Conservation (phyloP, 2,329 filamentous ascomycete species). For the Fusarium domesticum region DNA sequence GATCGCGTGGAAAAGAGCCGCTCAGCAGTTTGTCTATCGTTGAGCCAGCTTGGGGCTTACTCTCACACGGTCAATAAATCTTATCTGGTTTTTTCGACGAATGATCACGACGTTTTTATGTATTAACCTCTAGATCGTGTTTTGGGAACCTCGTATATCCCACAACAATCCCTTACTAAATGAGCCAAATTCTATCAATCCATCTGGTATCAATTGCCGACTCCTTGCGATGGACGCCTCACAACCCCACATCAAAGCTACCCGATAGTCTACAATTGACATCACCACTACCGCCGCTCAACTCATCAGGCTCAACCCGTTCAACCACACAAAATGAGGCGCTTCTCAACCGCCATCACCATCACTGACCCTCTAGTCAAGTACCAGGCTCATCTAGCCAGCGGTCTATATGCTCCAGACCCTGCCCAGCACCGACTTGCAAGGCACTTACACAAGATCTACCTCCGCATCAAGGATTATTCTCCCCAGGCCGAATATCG, state of each 20-base stretch:
- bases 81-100: no score
- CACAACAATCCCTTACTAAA: no score
- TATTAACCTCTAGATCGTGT: no score
- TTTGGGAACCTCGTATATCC: no score
- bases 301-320: conserved; percentile 5
- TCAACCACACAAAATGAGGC: conserved; percentile 27
- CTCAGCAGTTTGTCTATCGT: no score
- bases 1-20: conserved; percentile 24
- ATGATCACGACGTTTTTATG: no score
- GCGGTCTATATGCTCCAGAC: conserved; percentile 65
- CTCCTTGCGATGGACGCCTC: no score
- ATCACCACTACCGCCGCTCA: conserved; percentile 4
- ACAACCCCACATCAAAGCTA: no score
- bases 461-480: conserved; percentile 74
- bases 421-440: conserved; percentile 70
- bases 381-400: conserved; percentile 68
- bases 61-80: no score
- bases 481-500: conserved; percentile 68
- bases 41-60: no score
- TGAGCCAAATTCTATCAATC: no score
- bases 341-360: conserved; percentile 49
- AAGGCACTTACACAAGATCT: conserved; percentile 73
- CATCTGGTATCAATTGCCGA: no score
- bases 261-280: neutral
- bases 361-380: conserved; percentile 73